Evolutionary conservation across 1,139 yeast genomes (phyloP), one percentile per base, ranked within the genome.

Genomic region (Kodamaea sp.): DNA sequence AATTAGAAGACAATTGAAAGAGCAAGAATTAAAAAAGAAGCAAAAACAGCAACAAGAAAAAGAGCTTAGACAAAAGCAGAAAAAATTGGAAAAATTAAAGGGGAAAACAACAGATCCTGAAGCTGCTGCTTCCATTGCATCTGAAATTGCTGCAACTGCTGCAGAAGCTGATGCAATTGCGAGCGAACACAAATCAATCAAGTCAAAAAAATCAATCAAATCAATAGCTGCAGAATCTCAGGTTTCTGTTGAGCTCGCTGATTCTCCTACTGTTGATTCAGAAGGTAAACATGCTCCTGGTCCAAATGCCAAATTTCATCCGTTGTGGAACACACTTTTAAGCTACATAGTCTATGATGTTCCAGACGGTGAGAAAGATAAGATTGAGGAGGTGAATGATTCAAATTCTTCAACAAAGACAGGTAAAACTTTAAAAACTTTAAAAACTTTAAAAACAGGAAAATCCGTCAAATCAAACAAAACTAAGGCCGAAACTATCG

Each of bases 251-350:
- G 6, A 9, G 5, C 22, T 23, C 11, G 27, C 39, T 8, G 32
- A 28, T n/a, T 20, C 41, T 27, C 24, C 23, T 1, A 7, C n/a
- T n/a, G 34, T 23, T 11, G 12, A 10, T 23, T 8, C 34, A 23
- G 24, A 8, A n/a, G 8, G 12, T 23, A 8, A 11, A n/a, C 27
- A 8, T 8, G 15, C 27, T 2, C n/a, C 37, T 1, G 48, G 43
- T 2, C 43, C 39, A 49, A 52, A 53, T 30, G 53, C 61, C 4
- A 48, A 58, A n/a, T 67, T 65, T 45, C 59, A 57, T 39, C 73
- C 73, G 2, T 44, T 57, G 5, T 68, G 74, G 73, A 65, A 61
- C 42, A 63, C 63, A 41, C 36, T 67, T 7, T 55, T 68, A 25
- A 63, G 71, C 9, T 66, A 70, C 70, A 43, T 68, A 5, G 64